Evolutionary conservation across 2,329 filamentous ascomycete species (phyloP), one percentile per base, ranked within the genome.

Genomic region (Onygenales sp.): DNA sequence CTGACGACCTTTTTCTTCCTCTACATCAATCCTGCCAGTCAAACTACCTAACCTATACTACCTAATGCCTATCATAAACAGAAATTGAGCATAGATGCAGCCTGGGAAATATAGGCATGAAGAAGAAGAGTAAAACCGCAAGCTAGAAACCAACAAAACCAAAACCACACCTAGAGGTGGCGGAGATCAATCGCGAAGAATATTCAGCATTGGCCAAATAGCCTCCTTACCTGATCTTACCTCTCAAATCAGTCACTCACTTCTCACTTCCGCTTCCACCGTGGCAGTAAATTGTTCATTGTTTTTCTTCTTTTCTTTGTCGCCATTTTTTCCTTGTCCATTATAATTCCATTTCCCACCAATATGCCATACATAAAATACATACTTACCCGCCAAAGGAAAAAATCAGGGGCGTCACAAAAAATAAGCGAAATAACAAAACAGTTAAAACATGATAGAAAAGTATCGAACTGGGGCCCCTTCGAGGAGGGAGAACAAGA

Each of bases 221-320:
- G 60, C 66, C 69, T 27, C 21, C 21, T 71, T 72, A 72, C 69
- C 70, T 69, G 67, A 66, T 69, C 69, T 72, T 70, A 72, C 68
- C 70, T 71, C 41, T 36, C 13, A 36, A 13, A 9, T 5, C 36
- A 43, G 38, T 33, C 7, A 1, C 21, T 27, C 21, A 5, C 21
- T 27, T 27, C 21, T 27, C 21, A 27, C 21, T 27, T 27, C 21
- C 21, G 1, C 21, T 27, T 27, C 21, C 21, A 27, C 5, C 5
- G 21, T 27, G 21, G 21, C 21, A 27, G 21, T 27, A 27, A 5
- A 27, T 27, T 27, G 21, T 27, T 27, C 21, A 27, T 27, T 27
- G 21, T 27, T 27, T 3, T 17, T 43, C 43, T n/a, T 51, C 13
- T 39, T 17, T n/a, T 17, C 39, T 8, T 49, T 39, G 3, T 32